Evolutionary conservation across 352 stramenopile species (phyloP).

Genomic region (Saprolegnia parasitica): DNA sequence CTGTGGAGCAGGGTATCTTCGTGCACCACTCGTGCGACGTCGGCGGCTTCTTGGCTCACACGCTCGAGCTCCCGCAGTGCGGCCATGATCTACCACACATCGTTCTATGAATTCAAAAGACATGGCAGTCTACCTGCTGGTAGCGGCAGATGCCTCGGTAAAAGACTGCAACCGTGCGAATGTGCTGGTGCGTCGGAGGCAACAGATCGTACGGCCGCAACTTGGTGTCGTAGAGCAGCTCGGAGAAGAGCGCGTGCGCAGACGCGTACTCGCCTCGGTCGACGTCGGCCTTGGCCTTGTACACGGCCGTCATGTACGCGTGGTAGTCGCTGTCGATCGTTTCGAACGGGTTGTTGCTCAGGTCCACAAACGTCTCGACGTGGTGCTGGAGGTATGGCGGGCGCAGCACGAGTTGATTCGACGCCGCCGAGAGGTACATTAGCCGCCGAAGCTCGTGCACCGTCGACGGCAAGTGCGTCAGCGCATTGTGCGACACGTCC

Average conservation of each 20-base stretch:
- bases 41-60: not conserved
- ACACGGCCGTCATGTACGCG: not conserved
- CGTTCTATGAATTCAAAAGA: not conserved
- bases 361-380: conserved; percentile 41
- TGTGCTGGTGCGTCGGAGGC: not conserved
- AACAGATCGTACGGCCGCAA: conserved; percentile 1
- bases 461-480: conserved; percentile 48
- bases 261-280: not conserved
- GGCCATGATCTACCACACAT: conserved; percentile 3
- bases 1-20: conserved; percentile 4
- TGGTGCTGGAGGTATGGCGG: conserved; percentile 35
- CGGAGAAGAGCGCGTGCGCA: conserved; percentile 2
- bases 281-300: conserved; percentile 14
- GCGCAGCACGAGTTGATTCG: conserved; percentile 40
- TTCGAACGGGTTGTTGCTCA: conserved; percentile 65
- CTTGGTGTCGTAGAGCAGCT: conserved; percentile 2
- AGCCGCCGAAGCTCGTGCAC: conserved; percentile 40
- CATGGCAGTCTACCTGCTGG: conserved; percentile 26
- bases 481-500: conserved; percentile 45
- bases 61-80: not conserved
- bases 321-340: not conserved
- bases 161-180: conserved; percentile 12
- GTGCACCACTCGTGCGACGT: not conserved
- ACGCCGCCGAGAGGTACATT: conserved; percentile 40
- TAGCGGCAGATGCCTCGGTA: conserved; percentile 27